A percentile compares a stretch with the other conserved stretches of the same genome.
These are phyloP conservation scores for Penicillium manginii DNA, from an alignment of 495 filamentous ascomycete species.

Conservation along the genomic window DNA sequence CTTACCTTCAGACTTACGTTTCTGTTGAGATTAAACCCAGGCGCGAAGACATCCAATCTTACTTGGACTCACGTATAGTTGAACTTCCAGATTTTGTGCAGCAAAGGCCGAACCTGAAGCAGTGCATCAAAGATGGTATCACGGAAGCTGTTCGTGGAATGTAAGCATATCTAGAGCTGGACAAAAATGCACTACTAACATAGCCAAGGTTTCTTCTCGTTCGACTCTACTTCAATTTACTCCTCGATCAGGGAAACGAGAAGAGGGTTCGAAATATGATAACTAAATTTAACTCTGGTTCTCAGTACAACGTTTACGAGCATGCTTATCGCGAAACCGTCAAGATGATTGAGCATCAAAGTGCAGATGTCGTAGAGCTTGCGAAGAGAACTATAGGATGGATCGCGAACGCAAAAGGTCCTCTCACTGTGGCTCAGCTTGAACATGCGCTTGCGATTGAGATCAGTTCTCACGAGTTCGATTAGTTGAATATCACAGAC, in stretches of 20 bases:
- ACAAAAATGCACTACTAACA: neutral
- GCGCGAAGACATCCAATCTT: conserved; percentile 10
- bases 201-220: conserved; percentile 7
- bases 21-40: conserved; percentile 7
- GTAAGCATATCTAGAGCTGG: conserved; percentile 1
- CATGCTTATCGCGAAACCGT: conserved; percentile 5
- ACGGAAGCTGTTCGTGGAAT: conserved; percentile 1
- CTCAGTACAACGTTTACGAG: neutral
- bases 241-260: neutral
- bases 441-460: conserved; percentile 48
- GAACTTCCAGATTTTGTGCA: conserved; percentile 8
- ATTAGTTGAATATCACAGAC: conserved; percentile 39
- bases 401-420: conserved; percentile 13
- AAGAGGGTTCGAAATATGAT: conserved; percentile 5
- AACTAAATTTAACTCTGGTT: neutral
- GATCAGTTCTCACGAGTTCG: conserved; percentile 15
- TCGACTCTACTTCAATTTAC: conserved; percentile 10
- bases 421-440: conserved; percentile 36
- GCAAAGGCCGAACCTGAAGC: neutral
- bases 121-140: conserved; percentile 6
- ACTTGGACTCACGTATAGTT: conserved; percentile 2
- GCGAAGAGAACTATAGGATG: conserved; percentile 13
- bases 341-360: conserved; percentile 10
- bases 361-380: conserved; percentile 5
- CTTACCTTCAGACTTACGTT: neutral